These are phyloP conservation scores for Argentina anserina DNA, from an alignment of 306 rosid species.

Conservation along the genomic window DNA sequence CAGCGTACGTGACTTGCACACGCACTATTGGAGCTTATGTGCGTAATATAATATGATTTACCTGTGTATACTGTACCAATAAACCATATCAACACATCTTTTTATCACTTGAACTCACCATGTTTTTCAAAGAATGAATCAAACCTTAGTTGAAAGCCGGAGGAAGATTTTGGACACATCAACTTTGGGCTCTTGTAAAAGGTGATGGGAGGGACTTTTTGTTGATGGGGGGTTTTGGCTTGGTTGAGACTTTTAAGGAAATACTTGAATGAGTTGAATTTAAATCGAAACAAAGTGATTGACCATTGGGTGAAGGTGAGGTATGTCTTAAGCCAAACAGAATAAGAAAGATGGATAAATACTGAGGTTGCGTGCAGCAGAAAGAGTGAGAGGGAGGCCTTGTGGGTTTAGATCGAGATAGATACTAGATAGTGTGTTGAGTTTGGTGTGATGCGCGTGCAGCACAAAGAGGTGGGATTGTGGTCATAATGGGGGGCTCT, in stretches of 20 bases:
- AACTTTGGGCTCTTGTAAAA: conserved; percentile 34
- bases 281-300: conserved; percentile 34
- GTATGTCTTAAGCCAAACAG: conserved; percentile 11
- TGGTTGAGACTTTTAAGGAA: conserved; percentile 47
- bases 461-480: conserved; percentile 55
- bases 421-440: conserved; percentile 56
- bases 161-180: conserved; percentile 20
- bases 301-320: conserved; percentile 38
- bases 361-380: conserved; percentile 15
- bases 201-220: conserved; percentile 10
- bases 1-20: too few relatives aligned
- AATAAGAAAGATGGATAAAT: not conserved
- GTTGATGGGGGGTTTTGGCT: conserved; percentile 1
- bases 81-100: not conserved
- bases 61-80: not conserved
- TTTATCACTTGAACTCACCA: conserved; percentile 10
- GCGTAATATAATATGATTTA: too few relatives aligned
- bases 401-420: conserved; percentile 13
- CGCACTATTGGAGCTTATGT: too few relatives aligned
- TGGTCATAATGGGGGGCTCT: conserved; percentile 60
- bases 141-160: conserved; percentile 5
- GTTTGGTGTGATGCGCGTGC: conserved; percentile 99
- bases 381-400: conserved; percentile 13
- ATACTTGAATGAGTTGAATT: conserved; percentile 37
- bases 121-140: not conserved